Base-by-base conservation (phyloP, 2,329 filamentous ascomycete genomes). In the Aspergillus ruber region DNA sequence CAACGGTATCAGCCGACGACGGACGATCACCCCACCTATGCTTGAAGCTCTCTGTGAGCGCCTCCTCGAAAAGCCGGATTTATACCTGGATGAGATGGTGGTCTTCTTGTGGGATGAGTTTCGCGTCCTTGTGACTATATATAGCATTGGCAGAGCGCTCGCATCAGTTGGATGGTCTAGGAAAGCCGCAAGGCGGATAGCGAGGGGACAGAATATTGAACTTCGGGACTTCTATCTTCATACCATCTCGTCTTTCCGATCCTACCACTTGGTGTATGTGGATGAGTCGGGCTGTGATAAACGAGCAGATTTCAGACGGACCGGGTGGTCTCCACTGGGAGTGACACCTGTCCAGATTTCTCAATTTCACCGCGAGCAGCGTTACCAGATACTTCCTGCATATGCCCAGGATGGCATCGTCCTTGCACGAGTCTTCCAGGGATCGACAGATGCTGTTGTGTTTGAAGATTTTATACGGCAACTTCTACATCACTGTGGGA, bases 201-300 rank as follows among this genome's bases (percentile, higher is more conserved):
- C 67, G 43, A 56, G 59, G 47, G 57, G 65, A 55, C 58, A 48
- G 23, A 64, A 64, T 55, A 40, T 50, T 12, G 58, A 68, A 36
- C 51, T 27, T 12, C 25, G 12, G 25, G 25, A 27, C 12, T 9
- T 4, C 25, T 27, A 27, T 10, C 12, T 27, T 27, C 25, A 27
- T 2, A 27, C 10, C 12, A 27, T 27, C 3, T 27, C 25, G 25
- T 27, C 25, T 27, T 27, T 12, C 20, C 20, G 20, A 20, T 20
- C 20, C 20, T 20, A 20, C 20, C 20, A 20, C 20, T 20, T 20
- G 20, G 20, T 20, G 20, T 20, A 20, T 20, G 9, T 27, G 1
- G 8, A 2, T 27, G 25, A 27, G 25, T 2, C 25, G 1, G 10
- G 25, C 10, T 27, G 25, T 27, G 25, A 27, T 10, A 27, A 10